A percentile compares a stretch with the other conserved stretches of the same genome.
Conservation (phyloP, 2,329 filamentous ascomycete genomes). For the Trichoderma gracile region DNA sequence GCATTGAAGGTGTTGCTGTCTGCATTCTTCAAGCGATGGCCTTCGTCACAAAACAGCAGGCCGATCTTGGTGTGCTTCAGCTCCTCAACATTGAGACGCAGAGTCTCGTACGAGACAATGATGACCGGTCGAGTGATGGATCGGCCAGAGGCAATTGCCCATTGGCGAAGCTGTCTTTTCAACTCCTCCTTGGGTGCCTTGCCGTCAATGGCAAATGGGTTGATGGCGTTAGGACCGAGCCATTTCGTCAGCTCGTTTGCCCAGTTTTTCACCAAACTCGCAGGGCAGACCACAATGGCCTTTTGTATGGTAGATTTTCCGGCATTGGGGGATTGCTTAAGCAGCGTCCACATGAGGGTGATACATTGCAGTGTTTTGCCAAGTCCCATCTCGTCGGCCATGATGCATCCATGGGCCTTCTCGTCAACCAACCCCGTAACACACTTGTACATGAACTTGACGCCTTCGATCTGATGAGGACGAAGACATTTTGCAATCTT, state of each 20-base stretch:
- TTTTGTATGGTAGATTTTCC: slow-evolving; percentile 93
- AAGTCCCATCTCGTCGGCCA: slow-evolving; percentile 98
- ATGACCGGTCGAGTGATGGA: slow-evolving; percentile 88
- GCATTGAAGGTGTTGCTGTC: slow-evolving; percentile 95
- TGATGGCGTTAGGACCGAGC: slow-evolving; percentile 88
- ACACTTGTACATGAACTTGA: slow-evolving; percentile 94
- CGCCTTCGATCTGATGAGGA: slow-evolving; percentile 96
- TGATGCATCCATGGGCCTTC: slow-evolving; percentile 95
- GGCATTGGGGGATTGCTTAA: slow-evolving; percentile 95
- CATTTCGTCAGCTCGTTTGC: slow-evolving; percentile 96
- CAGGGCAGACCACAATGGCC: slow-evolving; percentile 93
- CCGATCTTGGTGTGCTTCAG: slow-evolving; percentile 89
- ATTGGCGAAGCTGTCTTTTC: slow-evolving; percentile 85
- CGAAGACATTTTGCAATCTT: slow-evolving; percentile 83
- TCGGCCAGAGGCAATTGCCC: slow-evolving; percentile 90
- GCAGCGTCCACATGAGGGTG: slow-evolving; percentile 89
- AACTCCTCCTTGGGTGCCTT: slow-evolving; percentile 95
- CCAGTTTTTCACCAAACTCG: slow-evolving; percentile 96
- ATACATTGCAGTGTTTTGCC: slow-evolving; percentile 98
- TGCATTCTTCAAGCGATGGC: slow-evolving; percentile 93
- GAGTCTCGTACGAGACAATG: slow-evolving; percentile 96
- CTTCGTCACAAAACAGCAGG: slow-evolving; percentile 91
- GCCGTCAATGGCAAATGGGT: slow-evolving; percentile 92
- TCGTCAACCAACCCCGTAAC: slow-evolving; percentile 94
- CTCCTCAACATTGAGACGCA: slow-evolving; percentile 87